Base-by-base conservation (phyloP, 1,284 basidiomycete genomes). In the Fistulina hepatica region DNA sequence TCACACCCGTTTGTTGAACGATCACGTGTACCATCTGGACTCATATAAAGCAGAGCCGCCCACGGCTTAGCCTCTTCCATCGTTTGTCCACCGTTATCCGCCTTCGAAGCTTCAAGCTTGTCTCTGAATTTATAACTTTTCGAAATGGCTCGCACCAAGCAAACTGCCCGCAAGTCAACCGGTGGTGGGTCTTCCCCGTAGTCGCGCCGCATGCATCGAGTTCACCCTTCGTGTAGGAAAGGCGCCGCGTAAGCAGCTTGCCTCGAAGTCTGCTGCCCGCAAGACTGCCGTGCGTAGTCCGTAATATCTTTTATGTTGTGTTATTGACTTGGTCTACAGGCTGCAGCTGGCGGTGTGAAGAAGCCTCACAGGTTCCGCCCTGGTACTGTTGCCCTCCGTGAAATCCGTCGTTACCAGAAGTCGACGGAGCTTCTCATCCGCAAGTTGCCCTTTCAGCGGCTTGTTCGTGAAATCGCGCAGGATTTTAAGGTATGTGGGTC, bases 341-440 rank as follows among this genome's bases (percentile, higher is more conserved):
- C 57, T 22, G 60, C 66, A 27, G 60, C 89, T 51, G 89, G 90
- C 67, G 91, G 92, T 74, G 91, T 91, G 50, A 91, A 92, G 85
- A 92, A 91, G 76, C 86, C 86, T 46, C 89, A 93, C 71, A 81
- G 90, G 48, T 94, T 94, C 85, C 81, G 88, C 60, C 92, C 91
- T 48, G 92, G 92, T 71, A 95, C 92, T 47, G 92, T 97, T 57
- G 92, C 92, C 48, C 84, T 97, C 49, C 88, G 92, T 71, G 92
- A 97, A 70, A 95, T 97, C 56, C 75, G 92, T 67, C 80, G 90
- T 38, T 97, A 95, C 75, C 92, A 95, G 63, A 92, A 90, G 69
- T 90, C 88, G 53, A 65, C 92, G 39, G 85, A 92, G 62, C 67
- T 91, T 47, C 72, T 92, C 40, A 91, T 92, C 59, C 76, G 89